Evolutionary conservation across 2,329 filamentous ascomycete species (phyloP).

Genomic region (Myriosclerotinia duriaeana): DNA sequence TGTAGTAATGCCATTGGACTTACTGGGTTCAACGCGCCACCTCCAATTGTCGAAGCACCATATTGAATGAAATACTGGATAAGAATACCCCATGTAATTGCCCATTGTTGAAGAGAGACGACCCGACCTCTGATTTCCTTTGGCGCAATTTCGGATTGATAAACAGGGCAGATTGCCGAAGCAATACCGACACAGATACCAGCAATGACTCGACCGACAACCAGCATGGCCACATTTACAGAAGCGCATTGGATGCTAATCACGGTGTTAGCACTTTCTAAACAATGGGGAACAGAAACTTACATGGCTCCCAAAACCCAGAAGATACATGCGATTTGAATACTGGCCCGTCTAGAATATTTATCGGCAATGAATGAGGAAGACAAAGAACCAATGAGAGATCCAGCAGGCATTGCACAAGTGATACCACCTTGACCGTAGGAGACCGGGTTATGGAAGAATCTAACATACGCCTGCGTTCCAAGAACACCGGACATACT

Average conservation of each 20-base stretch:
- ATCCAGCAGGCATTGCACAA: slow-evolving; percentile 71
- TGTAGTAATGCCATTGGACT: background rate
- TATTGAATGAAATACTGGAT: slow-evolving; percentile 69
- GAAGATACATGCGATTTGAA: slow-evolving; percentile 50
- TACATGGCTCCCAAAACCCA: slow-evolving; percentile 49
- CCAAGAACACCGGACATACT: slow-evolving; percentile 70
- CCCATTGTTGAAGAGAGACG: slow-evolving; percentile 67
- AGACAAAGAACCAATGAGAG: slow-evolving; percentile 59
- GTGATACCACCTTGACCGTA: slow-evolving; percentile 69
- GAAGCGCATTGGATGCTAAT: slow-evolving; percentile 58
- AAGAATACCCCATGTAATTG: slow-evolving; percentile 68
- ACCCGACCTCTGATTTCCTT: slow-evolving; percentile 58
- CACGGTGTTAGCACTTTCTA: background rate
- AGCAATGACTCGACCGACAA: slow-evolving; percentile 68
- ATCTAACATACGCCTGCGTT: slow-evolving; percentile 67
- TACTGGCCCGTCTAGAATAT: slow-evolving; percentile 48
- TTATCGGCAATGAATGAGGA: slow-evolving; percentile 58
- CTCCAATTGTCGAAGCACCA: slow-evolving; percentile 56
- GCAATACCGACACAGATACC: slow-evolving; percentile 73
- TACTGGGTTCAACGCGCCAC: slow-evolving; percentile 48
- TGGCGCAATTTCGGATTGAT: slow-evolving; percentile 64
- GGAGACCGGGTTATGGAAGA: slow-evolving; percentile 62
- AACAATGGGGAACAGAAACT: slow-evolving; percentile 12
- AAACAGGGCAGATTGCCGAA: slow-evolving; percentile 66
- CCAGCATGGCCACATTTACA: slow-evolving; percentile 67